Evolutionary conservation across 352 stramenopile species (phyloP).

Genomic region (Pelagophyceae sp.): DNA sequence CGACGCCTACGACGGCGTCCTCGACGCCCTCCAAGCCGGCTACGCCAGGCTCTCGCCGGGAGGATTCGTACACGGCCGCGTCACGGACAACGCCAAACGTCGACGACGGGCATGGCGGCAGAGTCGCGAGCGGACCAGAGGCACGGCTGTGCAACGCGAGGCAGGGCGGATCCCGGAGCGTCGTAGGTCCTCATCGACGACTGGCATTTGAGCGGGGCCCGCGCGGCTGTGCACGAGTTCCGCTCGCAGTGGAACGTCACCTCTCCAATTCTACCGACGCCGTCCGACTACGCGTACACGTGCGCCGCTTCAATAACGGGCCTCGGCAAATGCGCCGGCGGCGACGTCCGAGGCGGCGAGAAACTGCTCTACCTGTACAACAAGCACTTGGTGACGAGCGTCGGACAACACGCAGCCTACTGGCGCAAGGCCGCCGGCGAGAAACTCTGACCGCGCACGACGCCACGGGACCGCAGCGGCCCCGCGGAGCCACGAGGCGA

Average conservation of each 20-base stretch:
- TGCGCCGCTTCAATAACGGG: neutral
- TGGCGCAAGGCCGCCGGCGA: conserved; percentile 15
- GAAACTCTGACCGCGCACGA: neutral
- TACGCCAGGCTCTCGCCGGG: conserved; percentile 2
- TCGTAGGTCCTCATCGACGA: conserved; percentile 19
- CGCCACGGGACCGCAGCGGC: neutral
- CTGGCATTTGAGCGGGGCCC: conserved; percentile 16
- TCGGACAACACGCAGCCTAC: conserved; percentile 10
- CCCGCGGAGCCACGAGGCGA: neutral
- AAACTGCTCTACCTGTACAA: neutral
- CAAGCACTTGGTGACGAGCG: neutral
- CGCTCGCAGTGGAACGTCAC: neutral
- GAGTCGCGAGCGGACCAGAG: no score
- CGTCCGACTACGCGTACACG: neutral
- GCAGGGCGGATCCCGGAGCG: no score
- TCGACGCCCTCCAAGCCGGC: conserved; percentile 6
- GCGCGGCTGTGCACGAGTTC: conserved; percentile 12
- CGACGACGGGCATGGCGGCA: no score
- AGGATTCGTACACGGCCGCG: no score
- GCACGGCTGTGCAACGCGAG: no score
- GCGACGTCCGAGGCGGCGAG: neutral
- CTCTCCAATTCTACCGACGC: neutral
- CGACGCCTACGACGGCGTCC: conserved; percentile 18
- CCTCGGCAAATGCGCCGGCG: neutral
- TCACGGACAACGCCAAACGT: no score